Conservation (phyloP, 495 filamentous ascomycete genomes). For the Penicillium atrosanguineum region DNA sequence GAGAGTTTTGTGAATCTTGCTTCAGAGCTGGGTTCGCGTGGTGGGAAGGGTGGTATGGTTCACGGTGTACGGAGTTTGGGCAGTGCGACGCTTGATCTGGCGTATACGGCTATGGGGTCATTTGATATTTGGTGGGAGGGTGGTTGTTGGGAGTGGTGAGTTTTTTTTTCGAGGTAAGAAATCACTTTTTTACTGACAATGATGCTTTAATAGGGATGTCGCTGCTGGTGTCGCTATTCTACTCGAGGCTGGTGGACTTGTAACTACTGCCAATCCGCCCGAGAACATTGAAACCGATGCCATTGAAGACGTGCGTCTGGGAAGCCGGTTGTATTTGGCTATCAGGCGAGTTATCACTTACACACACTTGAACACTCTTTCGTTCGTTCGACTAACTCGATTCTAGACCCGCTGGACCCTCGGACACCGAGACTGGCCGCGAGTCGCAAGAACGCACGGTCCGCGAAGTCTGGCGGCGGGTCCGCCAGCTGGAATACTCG, state of each 20-base stretch:
- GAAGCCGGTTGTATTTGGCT: constrained; percentile 63
- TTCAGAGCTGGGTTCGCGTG: constrained; percentile 53
- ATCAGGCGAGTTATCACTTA: constrained; percentile 53
- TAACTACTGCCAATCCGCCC: constrained; percentile 67
- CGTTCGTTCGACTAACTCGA: neutral
- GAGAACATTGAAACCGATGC: constrained; percentile 48
- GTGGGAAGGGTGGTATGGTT: constrained; percentile 63
- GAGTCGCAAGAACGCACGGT: constrained; percentile 64
- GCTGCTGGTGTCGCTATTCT: constrained; percentile 56
- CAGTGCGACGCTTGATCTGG: constrained; percentile 56
- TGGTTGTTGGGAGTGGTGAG: constrained; percentile 57
- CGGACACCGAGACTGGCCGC: constrained; percentile 56
- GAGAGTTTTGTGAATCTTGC: constrained; percentile 72
- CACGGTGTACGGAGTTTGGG: constrained; percentile 59
- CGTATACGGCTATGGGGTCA: constrained; percentile 56
- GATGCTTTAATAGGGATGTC: constrained; percentile 42
- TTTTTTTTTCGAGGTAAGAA: neutral
- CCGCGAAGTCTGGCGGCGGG: constrained; percentile 66
- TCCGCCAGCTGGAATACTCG: constrained; percentile 57
- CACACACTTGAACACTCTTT: neutral
- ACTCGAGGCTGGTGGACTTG: constrained; percentile 58
- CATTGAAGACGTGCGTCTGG: constrained; percentile 56
- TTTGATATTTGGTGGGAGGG: constrained; percentile 61
- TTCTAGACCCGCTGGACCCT: constrained; percentile 58
- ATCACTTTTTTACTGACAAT: constrained; percentile 7